Evolutionary conservation across 306 rosid species (phyloP).

Genomic region (Prinsepia uniflora): DNA sequence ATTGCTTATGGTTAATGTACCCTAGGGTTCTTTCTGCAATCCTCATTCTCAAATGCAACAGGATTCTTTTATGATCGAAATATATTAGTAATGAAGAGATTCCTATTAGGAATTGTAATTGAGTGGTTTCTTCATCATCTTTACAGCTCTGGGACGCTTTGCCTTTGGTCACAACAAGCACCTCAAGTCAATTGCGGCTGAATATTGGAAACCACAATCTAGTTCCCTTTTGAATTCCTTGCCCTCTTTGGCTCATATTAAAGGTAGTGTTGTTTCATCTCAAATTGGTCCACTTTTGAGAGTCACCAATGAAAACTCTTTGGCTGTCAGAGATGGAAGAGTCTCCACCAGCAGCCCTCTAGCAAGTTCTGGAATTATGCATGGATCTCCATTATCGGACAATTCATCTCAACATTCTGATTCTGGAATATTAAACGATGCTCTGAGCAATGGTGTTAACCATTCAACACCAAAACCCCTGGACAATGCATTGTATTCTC

Average conservation of each 20-base stretch:
- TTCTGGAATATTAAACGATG: slow-evolving; percentile 84
- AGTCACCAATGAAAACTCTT: slow-evolving; percentile 67
- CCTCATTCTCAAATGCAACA: neutral
- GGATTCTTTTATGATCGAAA: neutral
- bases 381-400: slow-evolving; percentile 91
- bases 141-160: slow-evolving; percentile 81
- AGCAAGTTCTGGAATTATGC: slow-evolving; percentile 75
- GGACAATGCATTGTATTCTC: slow-evolving; percentile 69
- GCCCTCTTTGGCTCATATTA: slow-evolving; percentile 71
- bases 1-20: neutral
- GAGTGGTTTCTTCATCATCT: slow-evolving; percentile 1
- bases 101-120: neutral
- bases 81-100: slow-evolving; percentile 8
- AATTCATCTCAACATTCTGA: slow-evolving; percentile 91
- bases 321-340: slow-evolving; percentile 62
- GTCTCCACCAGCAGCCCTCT: slow-evolving; percentile 91
- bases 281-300: slow-evolving; percentile 79
- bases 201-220: slow-evolving; percentile 87
- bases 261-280: slow-evolving; percentile 57
- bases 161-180: slow-evolving; percentile 95
- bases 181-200: slow-evolving; percentile 89
- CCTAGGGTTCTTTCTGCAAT: neutral
- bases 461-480: slow-evolving; percentile 61
- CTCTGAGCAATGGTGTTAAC: slow-evolving; percentile 77
- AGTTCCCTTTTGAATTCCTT: slow-evolving; percentile 70